Conservation (phyloP, 345 rosid genomes). For the Citrus maxima region DNA sequence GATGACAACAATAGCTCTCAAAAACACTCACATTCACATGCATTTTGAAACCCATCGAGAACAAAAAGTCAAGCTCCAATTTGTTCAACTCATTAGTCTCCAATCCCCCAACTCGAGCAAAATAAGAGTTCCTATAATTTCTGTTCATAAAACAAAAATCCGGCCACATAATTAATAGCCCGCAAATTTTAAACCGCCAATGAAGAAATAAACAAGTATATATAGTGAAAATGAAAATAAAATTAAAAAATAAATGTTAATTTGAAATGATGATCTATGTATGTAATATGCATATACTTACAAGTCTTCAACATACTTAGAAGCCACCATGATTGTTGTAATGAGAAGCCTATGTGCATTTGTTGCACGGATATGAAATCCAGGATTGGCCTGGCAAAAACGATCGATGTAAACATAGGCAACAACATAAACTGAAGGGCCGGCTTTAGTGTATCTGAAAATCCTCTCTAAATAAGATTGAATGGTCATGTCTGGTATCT, state of each 20-base stretch:
- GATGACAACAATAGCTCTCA: slow-evolving; percentile 84
- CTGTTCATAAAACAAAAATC: slow-evolving; percentile 28
- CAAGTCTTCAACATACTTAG: slow-evolving; percentile 92
- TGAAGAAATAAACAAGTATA: background rate
- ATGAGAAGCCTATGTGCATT: slow-evolving; percentile 83
- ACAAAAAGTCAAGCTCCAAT: slow-evolving; percentile 74
- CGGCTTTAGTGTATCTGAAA: slow-evolving; percentile 74
- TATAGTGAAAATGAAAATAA: background rate
- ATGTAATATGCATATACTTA: slow-evolving; percentile 27
- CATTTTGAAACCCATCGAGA: slow-evolving; percentile 83
- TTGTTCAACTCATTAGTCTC: slow-evolving; percentile 63
- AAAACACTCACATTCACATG: slow-evolving; percentile 90
- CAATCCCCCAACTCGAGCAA: slow-evolving; percentile 81
- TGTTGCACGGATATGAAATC: slow-evolving; percentile 56
- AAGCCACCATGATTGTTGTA: slow-evolving; percentile 85
- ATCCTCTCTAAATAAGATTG: slow-evolving; percentile 84
- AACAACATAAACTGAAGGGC: slow-evolving; percentile 84
- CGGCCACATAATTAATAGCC: too few relatives aligned
- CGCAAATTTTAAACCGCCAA: too few relatives aligned
- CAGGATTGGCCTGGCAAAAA: slow-evolving; percentile 71
- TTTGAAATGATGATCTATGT: background rate
- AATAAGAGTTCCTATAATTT: slow-evolving; percentile 80
- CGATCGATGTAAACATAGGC: slow-evolving; percentile 89
- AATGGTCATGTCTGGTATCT: slow-evolving; percentile 80
- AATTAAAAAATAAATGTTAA: too few relatives aligned